Percentiles rank a stretch among this genome's conserved stretches.
These are phyloP conservation scores for Fraxinus albicans DNA, from an alignment of 305 asterid genomes.

Conservation along the genomic window DNA sequence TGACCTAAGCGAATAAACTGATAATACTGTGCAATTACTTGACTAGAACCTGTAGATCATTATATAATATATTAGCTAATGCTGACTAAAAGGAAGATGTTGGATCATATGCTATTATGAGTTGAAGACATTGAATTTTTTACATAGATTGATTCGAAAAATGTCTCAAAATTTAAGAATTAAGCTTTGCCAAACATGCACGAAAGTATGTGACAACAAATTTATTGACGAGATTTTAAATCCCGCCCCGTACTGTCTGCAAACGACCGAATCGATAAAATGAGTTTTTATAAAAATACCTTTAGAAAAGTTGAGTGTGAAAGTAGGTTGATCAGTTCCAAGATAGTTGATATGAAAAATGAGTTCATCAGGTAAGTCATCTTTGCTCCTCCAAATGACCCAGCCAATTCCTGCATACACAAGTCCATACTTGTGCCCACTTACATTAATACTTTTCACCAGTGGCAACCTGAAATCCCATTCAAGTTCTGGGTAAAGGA, in stretches of 20 bases:
- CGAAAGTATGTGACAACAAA: background rate
- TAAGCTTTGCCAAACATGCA: background rate
- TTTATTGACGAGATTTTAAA: background rate
- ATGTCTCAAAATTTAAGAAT: background rate
- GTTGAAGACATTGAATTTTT: background rate
- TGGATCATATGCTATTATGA: background rate
- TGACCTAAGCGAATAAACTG: constrained; percentile 56
- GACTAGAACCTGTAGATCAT: constrained; percentile 46
- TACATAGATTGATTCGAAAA: background rate
- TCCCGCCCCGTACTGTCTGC: background rate
- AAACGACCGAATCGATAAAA: background rate
- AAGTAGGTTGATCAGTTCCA: constrained; percentile 63
- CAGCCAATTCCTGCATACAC: constrained; percentile 62
- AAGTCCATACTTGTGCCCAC: constrained; percentile 53
- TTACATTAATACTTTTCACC: constrained; percentile 57
- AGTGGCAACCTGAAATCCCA: constrained; percentile 59
- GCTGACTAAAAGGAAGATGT: background rate
- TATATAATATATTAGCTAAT: background rate
- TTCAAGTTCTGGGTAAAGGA: constrained; percentile 49
- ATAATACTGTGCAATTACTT: constrained; percentile 61
- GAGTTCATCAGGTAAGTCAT: constrained; percentile 53
- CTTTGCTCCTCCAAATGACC: constrained; percentile 51
- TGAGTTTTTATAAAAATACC: constrained; percentile 20
- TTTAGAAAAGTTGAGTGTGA: constrained; percentile 63
- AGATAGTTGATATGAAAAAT: constrained; percentile 57